phyloP scores from a whole-genome alignment of 2,329 filamentous ascomycete genomes.

The Talaromyces sp. region DNA sequence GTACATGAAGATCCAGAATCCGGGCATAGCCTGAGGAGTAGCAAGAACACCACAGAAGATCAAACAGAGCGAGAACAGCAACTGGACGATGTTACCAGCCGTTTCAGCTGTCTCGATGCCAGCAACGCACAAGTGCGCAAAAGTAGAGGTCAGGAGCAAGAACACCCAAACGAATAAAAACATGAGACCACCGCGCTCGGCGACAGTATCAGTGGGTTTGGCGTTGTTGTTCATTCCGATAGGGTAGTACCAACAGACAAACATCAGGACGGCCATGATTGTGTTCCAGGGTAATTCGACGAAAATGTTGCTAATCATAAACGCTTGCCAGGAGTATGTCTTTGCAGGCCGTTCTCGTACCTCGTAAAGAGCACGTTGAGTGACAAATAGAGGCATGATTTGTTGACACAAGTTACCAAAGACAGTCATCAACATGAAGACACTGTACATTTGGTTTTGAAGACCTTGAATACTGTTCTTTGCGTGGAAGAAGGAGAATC shows the following conservation, averaged over 20 bases:
- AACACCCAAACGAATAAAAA: constrained; percentile 63
- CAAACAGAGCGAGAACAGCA: constrained; percentile 57
- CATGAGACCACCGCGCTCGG: constrained; percentile 60
- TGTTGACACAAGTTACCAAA: constrained; percentile 60
- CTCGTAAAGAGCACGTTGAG: constrained; percentile 58
- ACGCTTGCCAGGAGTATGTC: constrained; percentile 69
- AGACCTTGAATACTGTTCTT: constrained; percentile 73
- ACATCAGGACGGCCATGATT: constrained; percentile 61
- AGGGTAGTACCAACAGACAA: constrained; percentile 65
- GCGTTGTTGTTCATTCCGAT: constrained; percentile 48
- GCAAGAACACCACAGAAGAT: constrained; percentile 64
- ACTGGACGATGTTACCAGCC: constrained; percentile 59
- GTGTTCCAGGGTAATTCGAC: constrained; percentile 68
- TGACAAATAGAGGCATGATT: constrained; percentile 59
- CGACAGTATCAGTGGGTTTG: constrained; percentile 35
- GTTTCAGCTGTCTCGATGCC: constrained; percentile 66
- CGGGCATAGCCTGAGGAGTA: constrained; percentile 55
- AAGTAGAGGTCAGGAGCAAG: constrained; percentile 67
- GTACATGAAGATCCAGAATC: constrained; percentile 79
- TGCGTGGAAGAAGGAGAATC: constrained; percentile 75
- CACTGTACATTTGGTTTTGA: constrained; percentile 85
- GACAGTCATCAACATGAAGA: constrained; percentile 81
- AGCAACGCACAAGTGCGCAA: constrained; percentile 70
- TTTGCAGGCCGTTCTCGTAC: constrained; percentile 62
- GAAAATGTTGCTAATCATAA: constrained; percentile 66